Conservation (phyloP, 768 basidiomycete genomes). For the Tylopilus felleus region DNA sequence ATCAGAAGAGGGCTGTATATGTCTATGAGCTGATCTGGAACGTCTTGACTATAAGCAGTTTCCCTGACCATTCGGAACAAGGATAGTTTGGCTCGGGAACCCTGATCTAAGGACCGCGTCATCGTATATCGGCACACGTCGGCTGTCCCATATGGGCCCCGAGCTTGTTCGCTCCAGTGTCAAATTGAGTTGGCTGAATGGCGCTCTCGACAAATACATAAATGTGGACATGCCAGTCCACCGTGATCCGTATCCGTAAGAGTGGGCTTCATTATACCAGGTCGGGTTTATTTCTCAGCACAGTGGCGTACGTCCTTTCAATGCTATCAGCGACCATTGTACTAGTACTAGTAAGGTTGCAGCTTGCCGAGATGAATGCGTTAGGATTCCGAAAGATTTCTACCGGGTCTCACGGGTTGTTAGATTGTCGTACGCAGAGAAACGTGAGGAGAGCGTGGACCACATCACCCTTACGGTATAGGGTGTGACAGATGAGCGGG, state of each 20-base stretch:
- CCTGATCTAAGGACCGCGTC: conserved; percentile 22
- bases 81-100: conserved; percentile 19
- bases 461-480: conserved; percentile 10
- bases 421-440: conserved; percentile 2
- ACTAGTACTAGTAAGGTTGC: no score
- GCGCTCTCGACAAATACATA: not conserved
- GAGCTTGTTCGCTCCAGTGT: conserved; percentile 5
- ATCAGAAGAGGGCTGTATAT: conserved; percentile 24
- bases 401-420: conserved; percentile 9
- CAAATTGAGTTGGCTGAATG: conserved; percentile 4
- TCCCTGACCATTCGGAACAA: conserved; percentile 26
- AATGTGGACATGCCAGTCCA: not conserved
- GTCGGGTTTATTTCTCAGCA: not conserved
- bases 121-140: conserved; percentile 21
- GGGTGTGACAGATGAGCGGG: conserved; percentile 1
- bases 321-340: conserved; percentile 2
- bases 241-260: conserved; percentile 6
- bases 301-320: conserved; percentile 6
- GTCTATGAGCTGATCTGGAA: conserved; percentile 15
- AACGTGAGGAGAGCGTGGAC: not conserved
- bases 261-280: not conserved
- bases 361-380: conserved; percentile 9
- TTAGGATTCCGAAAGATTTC: conserved; percentile 1
- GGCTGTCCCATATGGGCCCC: conserved; percentile 10
- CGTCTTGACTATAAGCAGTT: conserved; percentile 22